Conservation (phyloP, 495 filamentous ascomycete genomes). For the Schizothecium vesticola region DNA sequence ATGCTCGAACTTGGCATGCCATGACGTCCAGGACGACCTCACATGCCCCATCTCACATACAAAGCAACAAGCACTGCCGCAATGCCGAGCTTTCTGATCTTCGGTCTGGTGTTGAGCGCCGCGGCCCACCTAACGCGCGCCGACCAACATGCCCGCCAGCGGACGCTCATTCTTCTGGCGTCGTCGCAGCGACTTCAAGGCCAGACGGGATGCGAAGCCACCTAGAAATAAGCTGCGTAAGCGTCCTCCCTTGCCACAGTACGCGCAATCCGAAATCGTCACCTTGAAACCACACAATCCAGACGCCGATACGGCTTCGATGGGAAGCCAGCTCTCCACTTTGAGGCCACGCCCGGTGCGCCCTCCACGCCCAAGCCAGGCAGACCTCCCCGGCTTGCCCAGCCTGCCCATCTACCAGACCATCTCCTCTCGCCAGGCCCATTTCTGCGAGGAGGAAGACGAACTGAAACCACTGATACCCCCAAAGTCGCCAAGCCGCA, state of each 20-base stretch:
- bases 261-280: neutral
- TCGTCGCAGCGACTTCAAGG: neutral
- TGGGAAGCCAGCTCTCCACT: conserved; percentile 6
- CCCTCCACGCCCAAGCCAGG: conserved; percentile 1
- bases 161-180: neutral
- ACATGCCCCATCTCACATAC: neutral
- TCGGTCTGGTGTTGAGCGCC: neutral
- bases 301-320: neutral
- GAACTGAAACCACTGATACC: neutral
- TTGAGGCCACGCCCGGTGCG: conserved; percentile 9
- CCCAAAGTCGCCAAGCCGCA: neutral
- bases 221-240: conserved; percentile 16
- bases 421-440: neutral
- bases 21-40: neutral
- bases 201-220: neutral
- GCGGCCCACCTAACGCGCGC: neutral
- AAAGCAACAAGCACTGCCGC: neutral
- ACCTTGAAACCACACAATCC: neutral
- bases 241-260: neutral
- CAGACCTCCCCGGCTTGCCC: conserved; percentile 15
- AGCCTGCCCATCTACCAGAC: conserved; percentile 16
- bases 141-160: neutral
- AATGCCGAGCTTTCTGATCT: neutral
- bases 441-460: neutral
- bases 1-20: neutral